phyloP scores from a whole-genome alignment of 164 flowering plant genomes.

The Dillenia suffruticosa region DNA sequence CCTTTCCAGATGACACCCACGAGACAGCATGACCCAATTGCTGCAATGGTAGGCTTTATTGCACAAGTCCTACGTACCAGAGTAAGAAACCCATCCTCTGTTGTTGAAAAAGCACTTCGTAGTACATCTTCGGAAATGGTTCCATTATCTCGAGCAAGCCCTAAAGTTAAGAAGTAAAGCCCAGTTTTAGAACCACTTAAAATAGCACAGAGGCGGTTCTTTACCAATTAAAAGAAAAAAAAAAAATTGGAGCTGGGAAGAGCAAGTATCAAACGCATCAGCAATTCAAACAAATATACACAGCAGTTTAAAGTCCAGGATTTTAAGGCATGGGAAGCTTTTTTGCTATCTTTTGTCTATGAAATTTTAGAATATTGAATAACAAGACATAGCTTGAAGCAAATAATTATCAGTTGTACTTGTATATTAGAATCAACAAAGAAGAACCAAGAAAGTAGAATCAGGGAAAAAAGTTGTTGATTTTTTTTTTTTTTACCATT shows the following conservation, averaged over 20 bases:
- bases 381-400: too few relatives aligned
- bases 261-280: too few relatives aligned
- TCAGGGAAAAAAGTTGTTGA: too few relatives aligned
- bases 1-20: conserved; percentile 72
- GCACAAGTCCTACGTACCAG: conserved; percentile 39
- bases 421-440: too few relatives aligned
- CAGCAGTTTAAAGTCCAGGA: too few relatives aligned
- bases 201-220: background rate
- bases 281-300: too few relatives aligned
- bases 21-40: conserved; percentile 76
- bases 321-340: too few relatives aligned
- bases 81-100: conserved; percentile 69
- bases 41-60: conserved; percentile 52
- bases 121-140: conserved; percentile 52
- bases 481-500: too few relatives aligned
- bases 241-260: background rate
- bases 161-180: conserved; percentile 25
- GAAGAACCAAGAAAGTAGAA: too few relatives aligned
- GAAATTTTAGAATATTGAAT: too few relatives aligned
- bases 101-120: conserved; percentile 56
- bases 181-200: background rate
- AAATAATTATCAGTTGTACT: too few relatives aligned
- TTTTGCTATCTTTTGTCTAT: too few relatives aligned
- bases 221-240: background rate
- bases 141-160: conserved; percentile 48